Evolutionary conservation across 1,284 basidiomycete species (phyloP).

Genomic region (Moesziomyces aphidis): DNA sequence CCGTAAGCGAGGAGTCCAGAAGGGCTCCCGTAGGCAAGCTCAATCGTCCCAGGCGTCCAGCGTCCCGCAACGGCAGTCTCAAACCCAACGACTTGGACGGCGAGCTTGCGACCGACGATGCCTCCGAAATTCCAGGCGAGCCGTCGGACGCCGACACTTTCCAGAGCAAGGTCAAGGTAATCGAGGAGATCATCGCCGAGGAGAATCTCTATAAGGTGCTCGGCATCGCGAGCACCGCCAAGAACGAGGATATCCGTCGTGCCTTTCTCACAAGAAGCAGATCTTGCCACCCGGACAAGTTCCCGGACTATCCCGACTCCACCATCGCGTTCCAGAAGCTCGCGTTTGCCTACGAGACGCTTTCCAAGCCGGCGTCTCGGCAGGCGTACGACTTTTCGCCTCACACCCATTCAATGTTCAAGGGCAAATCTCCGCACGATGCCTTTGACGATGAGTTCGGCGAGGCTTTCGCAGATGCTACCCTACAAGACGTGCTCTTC

Average conservation of each 20-base stretch:
- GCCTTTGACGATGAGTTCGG: conserved; percentile 51
- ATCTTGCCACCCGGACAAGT: conserved; percentile 87
- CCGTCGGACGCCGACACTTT: conserved; percentile 13
- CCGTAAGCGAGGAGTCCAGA: conserved; percentile 41
- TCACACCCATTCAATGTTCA: conserved; percentile 44
- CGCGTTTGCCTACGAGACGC: conserved; percentile 82
- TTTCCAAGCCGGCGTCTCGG: conserved; percentile 78
- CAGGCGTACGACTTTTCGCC: conserved; percentile 76
- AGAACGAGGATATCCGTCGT: conserved; percentile 77
- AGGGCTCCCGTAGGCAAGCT: conserved; percentile 44
- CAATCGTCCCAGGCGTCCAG: conserved; percentile 20
- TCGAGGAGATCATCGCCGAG: conserved; percentile 52
- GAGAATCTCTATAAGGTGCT: conserved; percentile 79
- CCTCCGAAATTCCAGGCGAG: background rate
- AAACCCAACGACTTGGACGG: background rate
- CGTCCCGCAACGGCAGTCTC: background rate
- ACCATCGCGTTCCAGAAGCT: conserved; percentile 87
- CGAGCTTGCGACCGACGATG: conserved; percentile 1
- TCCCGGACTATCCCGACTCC: conserved; percentile 77
- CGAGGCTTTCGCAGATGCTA: conserved; percentile 46
- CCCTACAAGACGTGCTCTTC: conserved; percentile 77
- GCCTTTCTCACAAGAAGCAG: conserved; percentile 81
- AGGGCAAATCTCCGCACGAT: conserved; percentile 40
- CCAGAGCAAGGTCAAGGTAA: conserved; percentile 42
- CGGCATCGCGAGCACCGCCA: conserved; percentile 73